Percentiles rank a stretch among this genome's conserved stretches.
These are phyloP conservation scores for Acrocalymma vagum DNA, from an alignment of 2,329 filamentous ascomycete species.

Conservation along the genomic window DNA sequence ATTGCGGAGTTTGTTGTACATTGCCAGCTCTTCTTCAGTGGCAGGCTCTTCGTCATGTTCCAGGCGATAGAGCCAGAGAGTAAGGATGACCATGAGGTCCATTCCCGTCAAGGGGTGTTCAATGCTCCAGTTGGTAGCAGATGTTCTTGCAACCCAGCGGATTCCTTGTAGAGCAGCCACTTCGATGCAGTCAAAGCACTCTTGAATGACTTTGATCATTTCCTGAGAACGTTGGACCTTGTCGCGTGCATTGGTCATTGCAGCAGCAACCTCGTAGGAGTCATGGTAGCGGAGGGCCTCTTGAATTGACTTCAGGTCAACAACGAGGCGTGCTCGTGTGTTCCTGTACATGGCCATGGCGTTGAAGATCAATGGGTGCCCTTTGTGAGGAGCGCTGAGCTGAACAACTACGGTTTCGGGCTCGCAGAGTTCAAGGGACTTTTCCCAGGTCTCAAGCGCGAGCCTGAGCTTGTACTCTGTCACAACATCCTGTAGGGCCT, in stretches of 20 bases:
- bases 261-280: constrained; percentile 93
- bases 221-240: constrained; percentile 94
- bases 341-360: constrained; percentile 97
- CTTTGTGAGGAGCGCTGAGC: constrained; percentile 92
- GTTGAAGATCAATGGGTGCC: constrained; percentile 96
- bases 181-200: constrained; percentile 97
- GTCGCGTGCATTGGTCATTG: constrained; percentile 94
- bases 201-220: constrained; percentile 98
- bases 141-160: constrained; percentile 97
- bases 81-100: constrained; percentile 97
- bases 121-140: constrained; percentile 98
- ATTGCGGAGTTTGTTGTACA: constrained; percentile 92
- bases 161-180: constrained; percentile 94
- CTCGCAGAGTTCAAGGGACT: constrained; percentile 91
- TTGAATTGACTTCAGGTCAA: constrained; percentile 94
- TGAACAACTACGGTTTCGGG: constrained; percentile 88
- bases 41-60: constrained; percentile 97
- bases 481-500: constrained; percentile 94
- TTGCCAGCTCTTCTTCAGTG: constrained; percentile 81
- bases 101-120: constrained; percentile 96
- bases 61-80: constrained; percentile 97
- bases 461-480: constrained; percentile 97
- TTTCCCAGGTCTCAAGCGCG: constrained; percentile 98
- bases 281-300: constrained; percentile 97
- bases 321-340: constrained; percentile 88